phyloP scores from a whole-genome alignment of 2,329 filamentous ascomycete genomes.

The Stemphylium beticola region DNA sequence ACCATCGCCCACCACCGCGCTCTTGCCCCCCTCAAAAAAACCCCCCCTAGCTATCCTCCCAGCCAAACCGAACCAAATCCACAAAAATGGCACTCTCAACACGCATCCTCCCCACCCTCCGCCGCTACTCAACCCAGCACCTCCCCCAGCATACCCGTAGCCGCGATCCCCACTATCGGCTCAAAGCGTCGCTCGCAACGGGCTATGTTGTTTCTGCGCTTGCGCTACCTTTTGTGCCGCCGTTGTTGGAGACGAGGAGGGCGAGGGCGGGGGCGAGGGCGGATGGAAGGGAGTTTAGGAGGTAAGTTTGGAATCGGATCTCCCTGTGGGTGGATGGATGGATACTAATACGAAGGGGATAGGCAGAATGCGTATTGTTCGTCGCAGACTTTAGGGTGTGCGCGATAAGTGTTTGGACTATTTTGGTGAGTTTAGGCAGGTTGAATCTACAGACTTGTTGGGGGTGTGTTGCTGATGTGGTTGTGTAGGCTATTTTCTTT shows the following conservation, averaged over 20 bases:
- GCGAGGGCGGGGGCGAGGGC: conserved; percentile 45
- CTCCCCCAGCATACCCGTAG: no score
- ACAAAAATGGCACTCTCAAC: conserved; percentile 40
- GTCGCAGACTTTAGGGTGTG: conserved; percentile 35
- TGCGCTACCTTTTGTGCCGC: conserved; percentile 50
- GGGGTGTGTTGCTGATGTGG: background rate
- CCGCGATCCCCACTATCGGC: conserved; percentile 45
- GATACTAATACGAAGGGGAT: conserved; percentile 4
- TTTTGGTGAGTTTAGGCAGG: background rate
- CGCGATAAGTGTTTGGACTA: conserved; percentile 13
- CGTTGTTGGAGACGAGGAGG: conserved; percentile 46
- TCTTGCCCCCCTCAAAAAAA: no score
- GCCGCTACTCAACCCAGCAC: conserved; percentile 45
- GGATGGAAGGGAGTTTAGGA: conserved; percentile 47
- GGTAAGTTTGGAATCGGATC: conserved; percentile 42
- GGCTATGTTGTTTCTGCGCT: conserved; percentile 48
- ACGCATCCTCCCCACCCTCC: conserved; percentile 40
- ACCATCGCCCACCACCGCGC: no score
- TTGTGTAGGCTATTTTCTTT: background rate
- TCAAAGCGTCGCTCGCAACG: conserved; percentile 46
- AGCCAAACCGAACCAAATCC: background rate
- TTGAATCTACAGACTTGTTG: no score
- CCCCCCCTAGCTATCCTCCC: background rate
- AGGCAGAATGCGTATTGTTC: conserved; percentile 39
- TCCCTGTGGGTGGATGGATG: background rate